These are phyloP conservation scores for Wolfiporia cocos DNA, from an alignment of 1,284 basidiomycete genomes.

Conservation along the genomic window DNA sequence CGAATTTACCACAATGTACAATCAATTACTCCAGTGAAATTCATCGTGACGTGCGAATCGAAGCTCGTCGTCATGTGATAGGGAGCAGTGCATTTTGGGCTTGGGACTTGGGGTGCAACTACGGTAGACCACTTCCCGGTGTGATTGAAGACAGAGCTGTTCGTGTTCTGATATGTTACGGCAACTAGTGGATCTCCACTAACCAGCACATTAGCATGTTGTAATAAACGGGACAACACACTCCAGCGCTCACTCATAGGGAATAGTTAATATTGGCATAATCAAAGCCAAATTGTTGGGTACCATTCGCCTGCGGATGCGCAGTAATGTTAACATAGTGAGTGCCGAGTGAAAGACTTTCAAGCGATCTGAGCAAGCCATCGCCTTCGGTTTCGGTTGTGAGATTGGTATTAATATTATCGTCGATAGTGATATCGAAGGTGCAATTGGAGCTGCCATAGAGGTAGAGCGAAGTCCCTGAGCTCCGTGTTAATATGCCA, in stretches of 20 bases:
- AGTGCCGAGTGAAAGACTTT: conserved; percentile 7
- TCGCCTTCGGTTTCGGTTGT: conserved; percentile 2
- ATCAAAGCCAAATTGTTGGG: conserved; percentile 17
- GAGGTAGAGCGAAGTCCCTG: conserved; percentile 6
- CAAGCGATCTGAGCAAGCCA: conserved; percentile 11
- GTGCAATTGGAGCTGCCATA: conserved; percentile 9
- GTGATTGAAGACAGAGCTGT: conserved; percentile 23
- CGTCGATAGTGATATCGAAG: conserved; percentile 26
- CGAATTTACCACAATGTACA: conserved; percentile 24
- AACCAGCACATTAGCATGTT: no score
- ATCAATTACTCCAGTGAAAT: conserved; percentile 22
- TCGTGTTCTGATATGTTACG: conserved; percentile 17
- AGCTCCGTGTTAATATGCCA: background rate
- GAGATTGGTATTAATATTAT: conserved; percentile 6
- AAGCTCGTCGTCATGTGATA: conserved; percentile 20
- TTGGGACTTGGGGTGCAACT: conserved; percentile 19
- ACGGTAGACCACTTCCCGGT: conserved; percentile 20
- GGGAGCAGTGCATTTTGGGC: conserved; percentile 20
- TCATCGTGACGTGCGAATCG: conserved; percentile 22
- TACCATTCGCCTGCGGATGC: conserved; percentile 5
- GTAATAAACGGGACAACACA: no score
- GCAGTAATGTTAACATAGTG: conserved; percentile 19
- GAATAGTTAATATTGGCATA: conserved; percentile 13
- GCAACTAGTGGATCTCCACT: background rate
- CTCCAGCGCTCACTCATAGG: no score